Evolutionary conservation across 108 stramenopile genomes (phyloP), one percentile per base, ranked within the genome.

Genomic region (Skeletonema potamos): DNA sequence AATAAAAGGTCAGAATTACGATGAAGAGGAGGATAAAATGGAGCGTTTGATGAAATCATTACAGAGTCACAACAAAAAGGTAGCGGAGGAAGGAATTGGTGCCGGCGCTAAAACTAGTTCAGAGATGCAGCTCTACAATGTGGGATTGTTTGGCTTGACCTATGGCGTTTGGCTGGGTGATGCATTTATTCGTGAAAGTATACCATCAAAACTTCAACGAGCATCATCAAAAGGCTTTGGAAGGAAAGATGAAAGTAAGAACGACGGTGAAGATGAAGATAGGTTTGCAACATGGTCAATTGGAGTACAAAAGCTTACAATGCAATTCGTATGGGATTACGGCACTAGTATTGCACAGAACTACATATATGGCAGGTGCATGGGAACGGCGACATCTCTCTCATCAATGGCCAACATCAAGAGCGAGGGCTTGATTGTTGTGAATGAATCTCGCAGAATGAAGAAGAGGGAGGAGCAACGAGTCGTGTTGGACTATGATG

Each of bases 101-200:
- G 10, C n/a, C 12, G 56, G 20, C 18, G 68, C 34, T 46, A 10
- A 55, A 24, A 39, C 13, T 8, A 28, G 54, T 27, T 13, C 48
- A 11, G 33, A 22, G 22, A 75, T 91, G 62, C 39, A 83, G 34
- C 66, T 63, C 34, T 80, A 86, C 68, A 20, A 72, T 1, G 76
- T 86, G 6, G 82, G 66, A 22, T 65, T 93, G 57, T 78, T 88
- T 24, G 89, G 87, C 56, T 54, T 90, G 20, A 79, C 79, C 8
- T 83, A 82, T 36, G 93, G 93, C 6, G 79, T 85, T 61, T 94
- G 87, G 81, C 63, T 91, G 0, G 93, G 93, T 8, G 93, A 94
- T 74, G 69, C 80, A 7, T 80, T 91, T 12, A 69, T 94, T 62
- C 82, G 93, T 36, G 88, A 94, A 56, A 58, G 43, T 3, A 82